Percentiles rank a stretch among this genome's conserved stretches.
These are phyloP conservation scores for Pseudonitzschia pungens DNA, from an alignment of 108 stramenopile species.

Conservation along the genomic window DNA sequence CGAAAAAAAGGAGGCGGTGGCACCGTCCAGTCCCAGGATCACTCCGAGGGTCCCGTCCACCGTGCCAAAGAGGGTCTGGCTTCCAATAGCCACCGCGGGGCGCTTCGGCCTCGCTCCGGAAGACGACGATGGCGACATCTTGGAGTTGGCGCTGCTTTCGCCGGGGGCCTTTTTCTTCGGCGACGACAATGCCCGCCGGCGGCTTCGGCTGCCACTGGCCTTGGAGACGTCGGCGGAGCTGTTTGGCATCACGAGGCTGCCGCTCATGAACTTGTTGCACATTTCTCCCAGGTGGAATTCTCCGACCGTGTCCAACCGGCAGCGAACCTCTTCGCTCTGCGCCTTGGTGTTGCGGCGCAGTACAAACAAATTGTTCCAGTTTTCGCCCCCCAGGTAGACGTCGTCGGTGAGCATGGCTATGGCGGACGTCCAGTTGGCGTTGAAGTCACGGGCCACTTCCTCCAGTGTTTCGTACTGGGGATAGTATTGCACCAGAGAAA, in stretches of 20 bases:
- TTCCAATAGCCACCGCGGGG: conserved; percentile 64
- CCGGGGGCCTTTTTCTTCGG: conserved; percentile 28
- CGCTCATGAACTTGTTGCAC: conserved; percentile 89
- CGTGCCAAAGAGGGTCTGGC: conserved; percentile 92
- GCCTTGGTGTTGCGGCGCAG: conserved; percentile 81
- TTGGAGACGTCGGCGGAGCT: conserved; percentile 20
- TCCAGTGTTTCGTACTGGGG: conserved; percentile 79
- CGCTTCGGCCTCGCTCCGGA: conserved; percentile 37
- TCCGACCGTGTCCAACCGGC: conserved; percentile 88
- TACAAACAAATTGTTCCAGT: conserved; percentile 91
- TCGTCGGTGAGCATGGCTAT: conserved; percentile 91
- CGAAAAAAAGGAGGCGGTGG: conserved; percentile 83
- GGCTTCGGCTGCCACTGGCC: not conserved
- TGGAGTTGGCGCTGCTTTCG: conserved; percentile 18
- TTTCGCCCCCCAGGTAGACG: conserved; percentile 92
- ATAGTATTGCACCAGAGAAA: conserved; percentile 88
- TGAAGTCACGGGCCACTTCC: conserved; percentile 94
- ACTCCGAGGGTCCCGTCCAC: conserved; percentile 93
- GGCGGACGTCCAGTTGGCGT: conserved; percentile 93
- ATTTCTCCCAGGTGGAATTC: conserved; percentile 97
- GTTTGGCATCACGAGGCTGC: conserved; percentile 90
- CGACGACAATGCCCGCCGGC: conserved; percentile 19
- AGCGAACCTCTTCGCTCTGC: conserved; percentile 77
- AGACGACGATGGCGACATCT: conserved; percentile 9
- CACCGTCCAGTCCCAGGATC: conserved; percentile 82